phyloP scores from a whole-genome alignment of 2,329 filamentous ascomycete species.

The Basipetospora chlamydospora region DNA sequence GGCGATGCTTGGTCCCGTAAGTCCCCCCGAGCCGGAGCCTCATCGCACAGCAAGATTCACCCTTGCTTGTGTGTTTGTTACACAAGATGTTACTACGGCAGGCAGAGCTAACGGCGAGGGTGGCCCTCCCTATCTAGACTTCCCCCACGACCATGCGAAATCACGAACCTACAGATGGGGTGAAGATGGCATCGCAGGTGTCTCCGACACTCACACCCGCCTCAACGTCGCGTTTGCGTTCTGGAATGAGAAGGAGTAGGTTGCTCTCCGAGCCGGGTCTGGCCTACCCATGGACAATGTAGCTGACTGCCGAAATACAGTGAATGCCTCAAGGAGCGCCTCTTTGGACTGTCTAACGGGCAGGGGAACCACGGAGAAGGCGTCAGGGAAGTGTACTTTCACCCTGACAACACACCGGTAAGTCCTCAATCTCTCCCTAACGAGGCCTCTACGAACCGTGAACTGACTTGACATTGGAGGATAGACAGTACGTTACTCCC shows the following conservation, averaged over 20 bases:
- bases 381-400: slow-evolving; percentile 92
- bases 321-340: slow-evolving; percentile 83
- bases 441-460: too few relatives aligned
- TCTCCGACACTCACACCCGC: slow-evolving; percentile 76
- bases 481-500: slow-evolving; percentile 5
- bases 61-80: too few relatives aligned
- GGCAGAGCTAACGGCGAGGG: neutral
- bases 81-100: too few relatives aligned
- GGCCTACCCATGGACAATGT: too few relatives aligned
- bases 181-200: slow-evolving; percentile 91
- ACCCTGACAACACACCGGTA: slow-evolving; percentile 80
- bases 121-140: slow-evolving; percentile 49
- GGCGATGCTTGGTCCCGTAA: slow-evolving; percentile 93
- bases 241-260: slow-evolving; percentile 91
- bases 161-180: slow-evolving; percentile 88
- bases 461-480: neutral
- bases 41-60: too few relatives aligned
- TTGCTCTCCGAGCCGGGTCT: slow-evolving; percentile 10
- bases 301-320: too few relatives aligned
- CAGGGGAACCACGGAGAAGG: slow-evolving; percentile 96
- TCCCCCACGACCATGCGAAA: slow-evolving; percentile 82
- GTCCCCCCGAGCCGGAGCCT: slow-evolving; percentile 27
- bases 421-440: too few relatives aligned
- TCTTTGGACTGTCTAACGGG: slow-evolving; percentile 90
- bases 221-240: slow-evolving; percentile 94